A percentile compares a stretch with the other conserved stretches of the same genome.
Evolutionary conservation across 306 rosid species (phyloP).

Genomic region (Cicer bijugum): DNA sequence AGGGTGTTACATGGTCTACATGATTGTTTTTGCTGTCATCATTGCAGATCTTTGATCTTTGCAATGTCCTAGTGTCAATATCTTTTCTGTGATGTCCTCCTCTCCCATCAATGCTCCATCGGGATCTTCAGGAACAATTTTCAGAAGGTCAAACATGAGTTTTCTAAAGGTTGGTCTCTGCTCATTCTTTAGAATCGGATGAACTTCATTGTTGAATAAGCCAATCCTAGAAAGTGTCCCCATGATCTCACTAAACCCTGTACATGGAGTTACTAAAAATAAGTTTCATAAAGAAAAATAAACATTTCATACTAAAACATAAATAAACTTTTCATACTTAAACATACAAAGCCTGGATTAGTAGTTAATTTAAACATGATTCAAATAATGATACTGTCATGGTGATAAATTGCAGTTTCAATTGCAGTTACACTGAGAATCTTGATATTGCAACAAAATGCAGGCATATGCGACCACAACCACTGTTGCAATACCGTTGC

Average conservation of each 20-base stretch:
- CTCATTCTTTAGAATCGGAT: constrained; percentile 60
- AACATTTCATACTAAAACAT: background rate
- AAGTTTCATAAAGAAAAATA: constrained; percentile 38
- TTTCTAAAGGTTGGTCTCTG: constrained; percentile 63
- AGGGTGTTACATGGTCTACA: constrained; percentile 51
- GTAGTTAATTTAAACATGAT: constrained; percentile 22
- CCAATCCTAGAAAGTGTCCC: constrained; percentile 83
- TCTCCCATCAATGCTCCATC: constrained; percentile 57
- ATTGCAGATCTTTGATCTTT: constrained; percentile 65
- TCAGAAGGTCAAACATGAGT: constrained; percentile 72
- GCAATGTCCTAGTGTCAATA: constrained; percentile 65
- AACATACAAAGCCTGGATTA: background rate
- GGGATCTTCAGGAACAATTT: constrained; percentile 43
- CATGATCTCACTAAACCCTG: constrained; percentile 90
- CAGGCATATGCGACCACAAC: no score
- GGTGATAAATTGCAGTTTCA: no score
- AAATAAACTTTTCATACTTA: background rate
- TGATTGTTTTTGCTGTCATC: constrained; percentile 82
- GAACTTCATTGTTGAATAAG: constrained; percentile 62
- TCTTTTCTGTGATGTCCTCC: constrained; percentile 58
- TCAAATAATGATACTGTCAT: background rate
- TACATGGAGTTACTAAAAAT: background rate
- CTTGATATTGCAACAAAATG: no score
- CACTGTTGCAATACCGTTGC: no score
- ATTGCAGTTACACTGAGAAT: no score